phyloP scores from a whole-genome alignment of 345 rosid genomes.

The Citrus maxima region DNA sequence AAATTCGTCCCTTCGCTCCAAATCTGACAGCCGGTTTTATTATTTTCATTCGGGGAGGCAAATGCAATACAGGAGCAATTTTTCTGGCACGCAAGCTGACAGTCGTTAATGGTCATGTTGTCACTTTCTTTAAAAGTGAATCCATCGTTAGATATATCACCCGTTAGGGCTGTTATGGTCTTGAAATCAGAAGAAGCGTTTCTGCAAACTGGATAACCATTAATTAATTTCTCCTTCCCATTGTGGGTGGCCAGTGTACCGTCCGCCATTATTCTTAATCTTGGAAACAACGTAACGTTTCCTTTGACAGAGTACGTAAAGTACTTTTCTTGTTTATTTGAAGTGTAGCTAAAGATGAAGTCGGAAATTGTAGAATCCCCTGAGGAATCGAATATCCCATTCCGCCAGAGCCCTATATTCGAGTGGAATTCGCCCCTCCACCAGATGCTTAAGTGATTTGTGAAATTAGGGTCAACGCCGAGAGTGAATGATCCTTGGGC shows the following conservation, averaged over 20 bases:
- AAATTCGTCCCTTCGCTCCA: slow-evolving; percentile 6
- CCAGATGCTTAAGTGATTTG: background rate
- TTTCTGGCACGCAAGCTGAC: slow-evolving; percentile 10
- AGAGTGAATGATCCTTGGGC: slow-evolving; percentile 26
- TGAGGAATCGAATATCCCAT: background rate
- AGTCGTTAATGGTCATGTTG: background rate
- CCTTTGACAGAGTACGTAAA: background rate
- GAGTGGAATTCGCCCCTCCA: background rate
- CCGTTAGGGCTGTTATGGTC: background rate
- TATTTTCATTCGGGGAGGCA: slow-evolving; percentile 3
- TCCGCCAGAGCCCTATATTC: background rate
- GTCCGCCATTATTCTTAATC: background rate
- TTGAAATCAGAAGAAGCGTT: background rate
- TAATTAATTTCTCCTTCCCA: background rate
- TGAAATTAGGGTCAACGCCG: slow-evolving; percentile 15
- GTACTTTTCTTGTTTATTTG: slow-evolving; percentile 11
- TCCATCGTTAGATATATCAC: background rate
- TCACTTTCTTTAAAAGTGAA: background rate
- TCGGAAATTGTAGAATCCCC: background rate
- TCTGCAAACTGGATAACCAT: background rate
- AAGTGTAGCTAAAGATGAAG: background rate
- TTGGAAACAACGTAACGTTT: background rate
- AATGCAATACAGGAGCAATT: slow-evolving; percentile 28
- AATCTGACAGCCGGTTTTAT: slow-evolving; percentile 12
- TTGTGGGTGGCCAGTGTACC: background rate